Conservation (phyloP, 2,329 filamentous ascomycete species). For the Scedosporium boydii region DNA sequence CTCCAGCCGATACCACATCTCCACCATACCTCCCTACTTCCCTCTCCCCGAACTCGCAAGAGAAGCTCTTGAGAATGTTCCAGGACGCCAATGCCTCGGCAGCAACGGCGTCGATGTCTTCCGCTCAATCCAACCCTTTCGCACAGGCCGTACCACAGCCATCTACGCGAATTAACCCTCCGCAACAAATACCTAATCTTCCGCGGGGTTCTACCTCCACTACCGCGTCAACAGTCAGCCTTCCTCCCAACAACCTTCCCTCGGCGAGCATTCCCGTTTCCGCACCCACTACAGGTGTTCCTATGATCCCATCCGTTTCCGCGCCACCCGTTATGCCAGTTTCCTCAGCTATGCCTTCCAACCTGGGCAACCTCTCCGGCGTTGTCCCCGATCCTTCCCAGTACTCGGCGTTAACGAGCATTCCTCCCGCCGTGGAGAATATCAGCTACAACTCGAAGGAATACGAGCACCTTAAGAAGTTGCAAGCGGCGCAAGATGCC, state of each 20-base stretch:
- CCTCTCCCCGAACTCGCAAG: slow-evolving; percentile 47
- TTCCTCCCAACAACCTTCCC: neutral
- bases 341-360: slow-evolving; percentile 9
- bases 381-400: slow-evolving; percentile 25
- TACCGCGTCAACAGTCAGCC: neutral
- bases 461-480: slow-evolving; percentile 65
- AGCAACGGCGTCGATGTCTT: slow-evolving; percentile 18
- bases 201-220: neutral
- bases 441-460: slow-evolving; percentile 64
- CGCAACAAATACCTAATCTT: neutral
- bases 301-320: slow-evolving; percentile 11
- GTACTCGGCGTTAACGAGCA: slow-evolving; percentile 39
- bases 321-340: slow-evolving; percentile 13
- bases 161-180: slow-evolving; percentile 7
- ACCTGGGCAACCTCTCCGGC: slow-evolving; percentile 14
- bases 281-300: slow-evolving; percentile 7
- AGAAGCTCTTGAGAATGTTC: slow-evolving; percentile 57
- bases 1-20: slow-evolving; percentile 32
- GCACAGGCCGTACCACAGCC: slow-evolving; percentile 6
- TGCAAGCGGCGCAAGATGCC: slow-evolving; percentile 70
- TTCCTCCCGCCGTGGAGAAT: slow-evolving; percentile 47
- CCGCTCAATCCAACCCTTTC: slow-evolving; percentile 17
- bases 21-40: slow-evolving; percentile 45
- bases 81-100: slow-evolving; percentile 48
- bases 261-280: neutral